A percentile compares a stretch with the other conserved stretches of the same genome.
These are phyloP conservation scores for Lasiosphaeris hirsuta DNA, from an alignment of 495 filamentous ascomycete genomes.

Conservation along the genomic window DNA sequence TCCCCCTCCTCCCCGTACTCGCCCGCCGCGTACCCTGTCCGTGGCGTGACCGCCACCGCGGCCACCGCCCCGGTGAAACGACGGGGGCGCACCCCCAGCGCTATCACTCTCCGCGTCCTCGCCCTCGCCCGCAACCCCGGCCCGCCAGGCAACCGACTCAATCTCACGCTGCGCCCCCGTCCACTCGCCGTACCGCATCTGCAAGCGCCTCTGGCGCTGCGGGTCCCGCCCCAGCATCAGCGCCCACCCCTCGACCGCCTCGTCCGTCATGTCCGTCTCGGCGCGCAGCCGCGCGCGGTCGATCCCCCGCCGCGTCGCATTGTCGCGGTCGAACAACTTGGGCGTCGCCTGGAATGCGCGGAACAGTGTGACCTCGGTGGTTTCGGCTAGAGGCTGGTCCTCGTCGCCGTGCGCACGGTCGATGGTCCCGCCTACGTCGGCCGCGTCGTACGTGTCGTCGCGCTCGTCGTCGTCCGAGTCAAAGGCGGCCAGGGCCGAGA, in stretches of 20 bases:
- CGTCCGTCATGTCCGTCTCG: slow-evolving; percentile 86
- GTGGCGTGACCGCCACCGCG: slow-evolving; percentile 36
- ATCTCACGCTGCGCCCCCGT: slow-evolving; percentile 59
- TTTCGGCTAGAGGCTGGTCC: slow-evolving; percentile 35
- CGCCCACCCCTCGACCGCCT: slow-evolving; percentile 91
- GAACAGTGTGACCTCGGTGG: slow-evolving; percentile 59
- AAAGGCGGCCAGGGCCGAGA: slow-evolving; percentile 85
- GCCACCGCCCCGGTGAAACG: slow-evolving; percentile 30
- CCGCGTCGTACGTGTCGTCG: slow-evolving; percentile 93
- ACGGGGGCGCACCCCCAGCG: slow-evolving; percentile 1
- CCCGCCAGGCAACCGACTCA: slow-evolving; percentile 59
- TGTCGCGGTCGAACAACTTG: slow-evolving; percentile 65
- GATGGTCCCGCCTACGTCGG: slow-evolving; percentile 85
- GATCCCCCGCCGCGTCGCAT: slow-evolving; percentile 60
- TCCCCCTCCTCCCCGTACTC: slow-evolving; percentile 50
- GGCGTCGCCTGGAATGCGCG: slow-evolving; percentile 59
- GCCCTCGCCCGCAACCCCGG: slow-evolving; percentile 40
- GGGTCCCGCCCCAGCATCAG: slow-evolving; percentile 76
- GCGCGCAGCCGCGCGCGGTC: slow-evolving; percentile 61
- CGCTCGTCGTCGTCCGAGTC: slow-evolving; percentile 95
- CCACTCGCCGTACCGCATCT: slow-evolving; percentile 61
- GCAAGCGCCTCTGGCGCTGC: slow-evolving; percentile 59
- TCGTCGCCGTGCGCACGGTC: slow-evolving; percentile 49
- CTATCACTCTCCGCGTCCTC: slow-evolving; percentile 44
- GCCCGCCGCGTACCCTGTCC: slow-evolving; percentile 38